phyloP scores from a whole-genome alignment of 495 filamentous ascomycete genomes.

The Lophiostoma macrostomum region DNA sequence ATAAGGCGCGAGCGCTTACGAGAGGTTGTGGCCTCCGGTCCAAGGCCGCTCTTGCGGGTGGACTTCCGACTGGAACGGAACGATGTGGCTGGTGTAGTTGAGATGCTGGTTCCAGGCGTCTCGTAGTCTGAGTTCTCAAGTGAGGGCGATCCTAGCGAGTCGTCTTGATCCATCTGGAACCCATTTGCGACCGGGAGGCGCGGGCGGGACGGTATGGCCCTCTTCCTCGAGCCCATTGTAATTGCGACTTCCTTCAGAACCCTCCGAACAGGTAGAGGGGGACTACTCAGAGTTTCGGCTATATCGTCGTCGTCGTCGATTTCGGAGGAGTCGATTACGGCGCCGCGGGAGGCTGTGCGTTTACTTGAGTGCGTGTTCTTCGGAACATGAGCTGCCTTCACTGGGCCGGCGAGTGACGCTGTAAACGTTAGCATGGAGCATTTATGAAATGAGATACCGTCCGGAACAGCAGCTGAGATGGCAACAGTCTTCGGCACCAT shows the following conservation, averaged over 20 bases:
- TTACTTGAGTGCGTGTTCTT: neutral
- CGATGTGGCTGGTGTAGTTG: conserved; percentile 53
- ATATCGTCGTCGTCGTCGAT: conserved; percentile 9
- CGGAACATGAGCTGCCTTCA: neutral
- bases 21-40: conserved; percentile 20
- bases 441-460: too few species aligned
- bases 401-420: neutral
- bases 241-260: conserved; percentile 26
- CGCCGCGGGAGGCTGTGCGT: conserved; percentile 16
- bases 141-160: conserved; percentile 37
- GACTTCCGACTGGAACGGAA: conserved; percentile 34
- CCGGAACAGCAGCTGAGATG: too few species aligned
- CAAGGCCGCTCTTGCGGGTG: conserved; percentile 29
- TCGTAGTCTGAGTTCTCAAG: conserved; percentile 57
- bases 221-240: conserved; percentile 12
- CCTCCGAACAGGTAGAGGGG: conserved; percentile 8
- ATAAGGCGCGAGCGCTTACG: conserved; percentile 31
- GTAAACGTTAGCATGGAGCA: too few species aligned
- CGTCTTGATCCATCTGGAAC: conserved; percentile 7
- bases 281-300: neutral
- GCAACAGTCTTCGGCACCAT: too few species aligned
- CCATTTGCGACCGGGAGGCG: conserved; percentile 4
- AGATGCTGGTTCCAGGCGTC: conserved; percentile 75
- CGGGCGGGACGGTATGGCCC: neutral
- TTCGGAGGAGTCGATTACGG: conserved; percentile 22